Conservation (phyloP, 148 eudicot species). For the Cornus florida region DNA sequence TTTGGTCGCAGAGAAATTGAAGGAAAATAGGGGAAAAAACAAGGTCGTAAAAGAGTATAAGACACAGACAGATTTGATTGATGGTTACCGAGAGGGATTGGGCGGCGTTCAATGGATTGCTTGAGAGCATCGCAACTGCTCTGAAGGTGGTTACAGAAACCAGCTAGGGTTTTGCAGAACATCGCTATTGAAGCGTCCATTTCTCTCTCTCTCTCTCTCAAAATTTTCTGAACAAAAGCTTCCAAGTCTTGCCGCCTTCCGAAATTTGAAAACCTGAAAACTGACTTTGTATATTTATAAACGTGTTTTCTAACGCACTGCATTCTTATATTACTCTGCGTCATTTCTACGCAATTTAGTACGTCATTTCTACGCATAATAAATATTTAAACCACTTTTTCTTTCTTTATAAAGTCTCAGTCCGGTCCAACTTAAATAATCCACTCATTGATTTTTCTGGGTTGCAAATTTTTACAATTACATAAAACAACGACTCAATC, state of each 20-base stretch:
- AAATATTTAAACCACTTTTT: no score
- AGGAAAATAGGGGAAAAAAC: background rate
- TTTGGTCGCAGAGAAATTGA: background rate
- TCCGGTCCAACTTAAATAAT: no score
- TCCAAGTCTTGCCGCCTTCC: background rate
- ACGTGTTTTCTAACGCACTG: no score
- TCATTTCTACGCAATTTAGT: no score
- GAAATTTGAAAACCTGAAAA: background rate
- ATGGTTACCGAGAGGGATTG: constrained; percentile 73
- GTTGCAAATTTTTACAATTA: no score
- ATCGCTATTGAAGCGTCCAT: constrained; percentile 9
- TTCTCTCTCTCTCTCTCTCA: background rate
- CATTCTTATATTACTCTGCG: no score
- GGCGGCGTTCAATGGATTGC: constrained; percentile 80
- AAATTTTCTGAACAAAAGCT: background rate
- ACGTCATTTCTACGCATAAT: no score
- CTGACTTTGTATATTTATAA: no score
- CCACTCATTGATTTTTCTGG: no score
- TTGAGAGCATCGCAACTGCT: constrained; percentile 62
- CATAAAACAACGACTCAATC: no score
- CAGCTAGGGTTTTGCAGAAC: constrained; percentile 45
- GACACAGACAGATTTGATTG: background rate
- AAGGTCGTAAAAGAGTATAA: background rate
- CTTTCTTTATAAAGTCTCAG: no score
- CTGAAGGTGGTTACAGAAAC: constrained; percentile 73